phyloP scores from a whole-genome alignment of 2,329 filamentous ascomycete species.

The Paramyrothecium roridum region DNA sequence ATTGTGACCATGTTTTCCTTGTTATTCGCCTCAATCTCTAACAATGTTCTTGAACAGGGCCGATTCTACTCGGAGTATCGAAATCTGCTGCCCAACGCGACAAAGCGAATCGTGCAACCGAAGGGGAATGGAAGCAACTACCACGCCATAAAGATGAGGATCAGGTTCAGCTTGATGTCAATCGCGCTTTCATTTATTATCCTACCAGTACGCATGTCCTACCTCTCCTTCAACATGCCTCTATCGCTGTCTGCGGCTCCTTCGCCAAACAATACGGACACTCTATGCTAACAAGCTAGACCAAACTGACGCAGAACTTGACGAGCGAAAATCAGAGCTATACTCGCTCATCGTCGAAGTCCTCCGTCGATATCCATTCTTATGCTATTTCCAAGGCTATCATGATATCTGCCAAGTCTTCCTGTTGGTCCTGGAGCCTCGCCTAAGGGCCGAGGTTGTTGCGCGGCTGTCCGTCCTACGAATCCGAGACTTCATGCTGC shows the following conservation, averaged over 20 bases:
- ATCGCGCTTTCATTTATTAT: conserved; percentile 97
- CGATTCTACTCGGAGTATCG: conserved; percentile 48
- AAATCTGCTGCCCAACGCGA: conserved; percentile 4
- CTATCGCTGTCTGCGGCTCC: not conserved
- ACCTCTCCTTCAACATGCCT: not conserved
- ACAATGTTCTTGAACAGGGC: conserved; percentile 47
- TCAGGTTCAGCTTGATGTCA: conserved; percentile 88
- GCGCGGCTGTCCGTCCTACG: conserved; percentile 82
- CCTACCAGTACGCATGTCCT: conserved; percentile 59
- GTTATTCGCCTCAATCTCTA: not conserved
- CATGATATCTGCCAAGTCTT: conserved; percentile 98
- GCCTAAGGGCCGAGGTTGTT: conserved; percentile 59
- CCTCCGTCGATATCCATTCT: conserved; percentile 74
- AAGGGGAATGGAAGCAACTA: conserved; percentile 55
- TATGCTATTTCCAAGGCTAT: conserved; percentile 97
- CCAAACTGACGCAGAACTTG: conserved; percentile 65
- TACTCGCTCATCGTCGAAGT: conserved; percentile 77
- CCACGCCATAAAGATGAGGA: conserved; percentile 81
- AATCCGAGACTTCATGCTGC: conserved; percentile 97
- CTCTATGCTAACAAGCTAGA: conserved; percentile 38
- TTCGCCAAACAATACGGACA: not conserved
- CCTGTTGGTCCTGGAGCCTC: conserved; percentile 73
- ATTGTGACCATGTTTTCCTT: conserved; percentile 6
- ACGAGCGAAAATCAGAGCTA: conserved; percentile 70
- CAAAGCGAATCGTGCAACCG: conserved; percentile 11